Evolutionary conservation across 805 yeast species (phyloP), one percentile per base, ranked within the genome.

Genomic region (Candida ficus): DNA sequence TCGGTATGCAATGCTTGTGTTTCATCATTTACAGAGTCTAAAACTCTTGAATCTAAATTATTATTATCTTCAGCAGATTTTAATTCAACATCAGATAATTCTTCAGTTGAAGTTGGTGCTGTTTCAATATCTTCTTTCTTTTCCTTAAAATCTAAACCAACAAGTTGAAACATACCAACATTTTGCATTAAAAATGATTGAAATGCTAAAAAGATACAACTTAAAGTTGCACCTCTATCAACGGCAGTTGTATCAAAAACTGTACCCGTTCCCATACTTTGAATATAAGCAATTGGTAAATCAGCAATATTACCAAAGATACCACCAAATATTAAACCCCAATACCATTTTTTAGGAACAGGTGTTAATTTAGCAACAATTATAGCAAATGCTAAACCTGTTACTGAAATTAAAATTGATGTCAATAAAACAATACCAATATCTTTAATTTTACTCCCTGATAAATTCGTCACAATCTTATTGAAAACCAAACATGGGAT

Each of bases 101-200:
- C 23, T 9, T 7, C 9, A 21, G 23, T 21, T 21, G 23, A 21
- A 21, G 23, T 7, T 9, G 23, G 6, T 6, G 23, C 9, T 7
- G 6, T 21, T 4, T 34, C 41, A 16, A 17, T 34, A 8, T 36
- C 41, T 17, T 38, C 17, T 5, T 43, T 42, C 3, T 33, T 38
- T 11, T 41, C 41, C 41, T 72, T 67, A 54, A 88, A 84, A 57
- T 89, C 96, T 57, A 76, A 65, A 31, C 79, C 83, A 13, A 88
- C 68, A 38, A 89, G 61, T 45, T 78, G 70, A 61, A 80, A 82
- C 39, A 84, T 73, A 2, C 96, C 96, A 33, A 83, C 62, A 52
- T 85, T 82, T 71, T 87, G 86, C 62, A 83, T 78, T 52, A 73
- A 61, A 34, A 85, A 68, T 29, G 79, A 69, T 58, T 83, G 87